Evolutionary conservation across 441 rosid species (phyloP), one percentile per base, ranked within the genome.

Genomic region (Iberis amara): DNA sequence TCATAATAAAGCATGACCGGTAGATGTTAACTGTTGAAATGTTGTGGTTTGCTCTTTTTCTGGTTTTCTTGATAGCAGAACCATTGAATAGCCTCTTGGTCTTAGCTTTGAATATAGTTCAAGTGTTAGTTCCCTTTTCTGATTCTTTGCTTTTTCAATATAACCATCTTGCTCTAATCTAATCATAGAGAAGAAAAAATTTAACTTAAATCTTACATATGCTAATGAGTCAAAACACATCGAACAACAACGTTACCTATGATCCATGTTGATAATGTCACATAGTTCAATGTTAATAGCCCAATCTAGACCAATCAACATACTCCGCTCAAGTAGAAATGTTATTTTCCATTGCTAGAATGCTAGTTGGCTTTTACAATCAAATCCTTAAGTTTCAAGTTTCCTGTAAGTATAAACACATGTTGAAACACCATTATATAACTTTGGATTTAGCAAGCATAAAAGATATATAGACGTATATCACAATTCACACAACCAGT

Each of bases 241-340:
- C n/a, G n/a, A n/a, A n/a, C n/a, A 45, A 52, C 5, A n/a, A 53
- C 8, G 10, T 67, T 83, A 92, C 99, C 89, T 70, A 37, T 90
- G 96, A 69, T 92, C 88, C 87, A 81, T 66, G 78, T 92, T 89
- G 72, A 89, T 78, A 59, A 84, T 64, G 73, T 92, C 99, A 57
- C 99, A 92, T 4, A 92, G 62, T 68, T 92, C 99, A 8, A 92
- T 77, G 77, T 82, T 92, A 52, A 92, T 59, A 47, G 99, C 97
- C 99, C 99, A 92, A 56, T 92, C 99, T 3, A 97, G 99, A 60
- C 94, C 92, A 55, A 76, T n/a, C n/a, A n/a, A n/a, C n/a, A n/a
- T n/a, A n/a, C n/a, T n/a, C n/a, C n/a, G n/a, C n/a, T n/a, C n/a
- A n/a, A n/a, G n/a, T n/a, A n/a, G n/a, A n/a, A n/a, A n/a, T n/a